Conservation (phyloP, 2,329 filamentous ascomycete genomes). For the Metarhizium anisopliae region DNA sequence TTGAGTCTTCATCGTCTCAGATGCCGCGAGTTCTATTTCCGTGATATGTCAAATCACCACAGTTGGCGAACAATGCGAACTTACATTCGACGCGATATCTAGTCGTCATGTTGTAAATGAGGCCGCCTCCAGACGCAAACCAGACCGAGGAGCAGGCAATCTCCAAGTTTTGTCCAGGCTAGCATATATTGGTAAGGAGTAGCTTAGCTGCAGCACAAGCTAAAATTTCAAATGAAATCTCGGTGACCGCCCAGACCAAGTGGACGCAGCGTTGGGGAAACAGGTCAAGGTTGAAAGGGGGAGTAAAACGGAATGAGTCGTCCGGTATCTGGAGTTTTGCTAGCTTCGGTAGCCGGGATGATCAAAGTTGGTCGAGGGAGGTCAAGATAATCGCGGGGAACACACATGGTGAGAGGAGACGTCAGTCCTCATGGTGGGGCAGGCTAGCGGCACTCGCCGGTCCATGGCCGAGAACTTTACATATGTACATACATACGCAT, state of each 20-base stretch:
- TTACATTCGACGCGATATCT: conserved; percentile 67
- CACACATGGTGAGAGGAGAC: not conserved
- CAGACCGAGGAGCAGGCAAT: no score
- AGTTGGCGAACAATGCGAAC: conserved; percentile 17
- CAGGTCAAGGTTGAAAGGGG: not conserved
- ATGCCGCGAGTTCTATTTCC: no score
- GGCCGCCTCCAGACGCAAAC: not conserved
- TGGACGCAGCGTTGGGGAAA: not conserved
- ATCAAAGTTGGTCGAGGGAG: not conserved
- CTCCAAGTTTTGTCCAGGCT: no score
- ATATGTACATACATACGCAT: not conserved
- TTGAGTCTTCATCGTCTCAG: no score
- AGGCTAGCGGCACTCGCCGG: not conserved
- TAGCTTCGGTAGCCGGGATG: no score
- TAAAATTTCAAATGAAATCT: not conserved
- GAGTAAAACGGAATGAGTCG: no score
- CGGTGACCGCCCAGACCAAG: not conserved
- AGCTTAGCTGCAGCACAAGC: not conserved
- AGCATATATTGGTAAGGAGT: no score
- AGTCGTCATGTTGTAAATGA: conserved; percentile 41
- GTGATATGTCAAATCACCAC: no score
- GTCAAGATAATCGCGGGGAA: not conserved
- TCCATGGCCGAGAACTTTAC: not conserved
- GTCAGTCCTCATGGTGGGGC: no score
- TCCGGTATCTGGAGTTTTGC: no score